phyloP scores from a whole-genome alignment of 257 asterid genomes.

The Oldenlandia corymbosa region DNA sequence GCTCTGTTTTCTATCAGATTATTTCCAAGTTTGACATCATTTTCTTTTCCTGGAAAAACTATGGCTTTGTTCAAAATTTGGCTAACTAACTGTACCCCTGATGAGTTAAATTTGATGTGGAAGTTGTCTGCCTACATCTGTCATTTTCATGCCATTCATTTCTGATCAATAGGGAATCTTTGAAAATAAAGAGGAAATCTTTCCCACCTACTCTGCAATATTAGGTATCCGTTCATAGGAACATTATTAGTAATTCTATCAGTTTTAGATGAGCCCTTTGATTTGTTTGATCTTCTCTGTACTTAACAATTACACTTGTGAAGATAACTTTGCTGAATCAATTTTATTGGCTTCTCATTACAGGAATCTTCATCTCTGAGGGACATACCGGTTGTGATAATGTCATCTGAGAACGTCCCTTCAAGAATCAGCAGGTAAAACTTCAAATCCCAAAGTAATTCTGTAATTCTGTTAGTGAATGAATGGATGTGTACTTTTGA shows the following conservation, averaged over 20 bases:
- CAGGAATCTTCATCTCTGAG: conserved; percentile 85
- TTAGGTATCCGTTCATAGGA: conserved; percentile 24
- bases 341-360: background rate
- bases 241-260: background rate
- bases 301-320: background rate
- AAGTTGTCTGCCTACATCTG: conserved; percentile 12
- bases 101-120: conserved; percentile 22
- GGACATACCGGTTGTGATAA: conserved; percentile 90
- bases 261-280: background rate
- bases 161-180: conserved; percentile 44
- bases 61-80: conserved; percentile 2
- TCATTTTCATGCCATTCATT: conserved; percentile 38
- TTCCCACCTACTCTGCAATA: conserved; percentile 30
- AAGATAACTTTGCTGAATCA: conserved; percentile 2
- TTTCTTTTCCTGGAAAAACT: conserved; percentile 24
- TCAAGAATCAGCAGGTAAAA: conserved; percentile 84
- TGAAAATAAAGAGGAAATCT: conserved; percentile 20
- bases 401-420: conserved; percentile 98
- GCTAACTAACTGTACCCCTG: conserved; percentile 2
- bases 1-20: conserved; percentile 8
- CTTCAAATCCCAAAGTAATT: background rate
- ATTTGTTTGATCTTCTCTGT: conserved; percentile 8
- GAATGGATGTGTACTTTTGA: background rate
- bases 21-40: conserved; percentile 9
- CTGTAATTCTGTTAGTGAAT: background rate